phyloP scores from a whole-genome alignment of 164 flowering plant species.

The Litsea cubeba region DNA sequence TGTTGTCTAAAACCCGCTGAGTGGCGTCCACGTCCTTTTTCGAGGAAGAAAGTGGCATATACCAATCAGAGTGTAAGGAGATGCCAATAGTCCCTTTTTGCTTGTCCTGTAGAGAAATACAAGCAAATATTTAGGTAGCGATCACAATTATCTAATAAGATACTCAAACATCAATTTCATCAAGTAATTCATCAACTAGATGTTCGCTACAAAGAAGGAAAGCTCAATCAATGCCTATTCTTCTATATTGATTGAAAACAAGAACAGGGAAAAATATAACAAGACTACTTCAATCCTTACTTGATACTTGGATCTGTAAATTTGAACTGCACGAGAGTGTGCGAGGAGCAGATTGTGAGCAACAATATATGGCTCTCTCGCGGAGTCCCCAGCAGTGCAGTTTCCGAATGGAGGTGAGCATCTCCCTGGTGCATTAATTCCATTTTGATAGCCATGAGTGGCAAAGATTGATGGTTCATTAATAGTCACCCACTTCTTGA shows the following conservation, averaged over 20 bases:
- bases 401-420: conserved; percentile 21
- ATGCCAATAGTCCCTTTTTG: conserved; percentile 24
- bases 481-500: conserved; percentile 31
- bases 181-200: not conserved
- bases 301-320: conserved; percentile 32
- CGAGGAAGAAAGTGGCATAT: conserved; percentile 17
- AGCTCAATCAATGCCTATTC: not conserved
- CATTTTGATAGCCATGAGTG: conserved; percentile 22
- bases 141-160: not conserved
- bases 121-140: not conserved
- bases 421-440: conserved; percentile 35
- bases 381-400: conserved; percentile 40
- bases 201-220: not conserved
- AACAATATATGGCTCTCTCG: conserved; percentile 39
- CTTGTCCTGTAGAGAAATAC: conserved; percentile 11
- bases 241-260: not conserved
- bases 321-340: conserved; percentile 33
- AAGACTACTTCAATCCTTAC: conserved; percentile 12
- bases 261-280: not conserved
- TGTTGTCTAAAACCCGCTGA: conserved; percentile 24
- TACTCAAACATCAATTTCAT: not conserved
- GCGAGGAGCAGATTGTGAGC: conserved; percentile 41
- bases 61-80: conserved; percentile 24
- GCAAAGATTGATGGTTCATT: conserved; percentile 31
- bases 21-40: conserved; percentile 18